Evolutionary conservation across 78 protist genomes (phyloP).

Genomic region (Trichosphaerium sp.): DNA sequence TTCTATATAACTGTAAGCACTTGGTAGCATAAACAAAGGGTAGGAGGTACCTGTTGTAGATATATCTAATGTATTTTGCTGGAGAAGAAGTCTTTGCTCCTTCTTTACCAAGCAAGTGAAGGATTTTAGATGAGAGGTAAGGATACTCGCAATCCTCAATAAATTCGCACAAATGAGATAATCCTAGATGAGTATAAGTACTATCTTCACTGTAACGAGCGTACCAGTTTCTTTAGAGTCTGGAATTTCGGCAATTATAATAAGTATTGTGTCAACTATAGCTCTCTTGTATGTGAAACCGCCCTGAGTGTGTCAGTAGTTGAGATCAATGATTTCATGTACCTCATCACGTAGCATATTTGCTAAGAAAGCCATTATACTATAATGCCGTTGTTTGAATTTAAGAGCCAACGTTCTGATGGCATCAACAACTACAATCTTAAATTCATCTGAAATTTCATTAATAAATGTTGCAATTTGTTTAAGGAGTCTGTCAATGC

Average conservation of each 20-base stretch:
- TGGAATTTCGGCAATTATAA: conserved; percentile 58
- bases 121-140: conserved; percentile 65
- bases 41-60: conserved; percentile 97
- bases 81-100: conserved; percentile 78
- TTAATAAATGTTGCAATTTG: conserved; percentile 81
- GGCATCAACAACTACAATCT: conserved; percentile 86
- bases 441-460: conserved; percentile 92
- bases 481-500: conserved; percentile 87
- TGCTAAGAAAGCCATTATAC: conserved; percentile 30
- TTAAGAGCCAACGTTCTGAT: conserved; percentile 72
- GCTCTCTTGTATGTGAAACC: conserved; percentile 77
- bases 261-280: conserved; percentile 79
- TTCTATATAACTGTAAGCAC: too few relatives aligned
- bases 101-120: conserved; percentile 82
- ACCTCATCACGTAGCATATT: conserved; percentile 57
- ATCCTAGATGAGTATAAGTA: conserved; percentile 44
- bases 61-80: conserved; percentile 75
- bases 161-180: conserved; percentile 86
- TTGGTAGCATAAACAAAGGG: too few relatives aligned
- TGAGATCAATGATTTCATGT: too few relatives aligned
- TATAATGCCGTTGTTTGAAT: conserved; percentile 60
- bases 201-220: neutral
- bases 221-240: conserved; percentile 59
- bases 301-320: too few relatives aligned
- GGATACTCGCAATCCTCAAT: conserved; percentile 98